Base-by-base conservation (phyloP, 371 early-diverging fungal genomes). In the Cokeromyces recurvatus region DNA sequence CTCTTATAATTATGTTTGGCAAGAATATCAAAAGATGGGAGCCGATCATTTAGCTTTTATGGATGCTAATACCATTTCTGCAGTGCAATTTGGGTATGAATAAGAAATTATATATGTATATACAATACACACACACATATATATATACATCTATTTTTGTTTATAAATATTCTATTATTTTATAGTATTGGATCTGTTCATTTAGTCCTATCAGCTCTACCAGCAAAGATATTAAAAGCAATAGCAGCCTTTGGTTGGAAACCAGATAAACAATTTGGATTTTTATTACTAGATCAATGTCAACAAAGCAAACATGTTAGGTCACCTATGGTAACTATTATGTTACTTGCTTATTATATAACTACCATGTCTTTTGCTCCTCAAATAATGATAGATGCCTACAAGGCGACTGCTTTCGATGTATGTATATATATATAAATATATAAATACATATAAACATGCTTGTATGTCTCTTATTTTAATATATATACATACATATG, bases 151-250 rank as follows among this genome's bases (percentile, higher is more conserved):
- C 3, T 32, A 21, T 2, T 11, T 11, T 8, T 17, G n/a, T 14
- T 29, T n/a, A n/a, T n/a, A n/a, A n/a, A n/a, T n/a, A n/a, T n/a
- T n/a, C n/a, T n/a, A n/a, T n/a, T 35, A 11, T n/a, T 0, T 23
- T 19, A 20, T 52, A 80, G 83, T 11, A 68, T 81, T 48, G 84
- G 81, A 21, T 69, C 84, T 8, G 77, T 79, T 32, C 73, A 84
- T 47, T 58, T 81, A 4, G 76, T 84, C 1, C 59, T 84, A 32
- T 79, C 81, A 2, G 68, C 72, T 15, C 60, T 84, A 40, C 81
- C 84, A 0, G 66, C 73, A 27, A 84, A 84, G 48, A 69, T 81
- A 22, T 60, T 79, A 0, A 71, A 71, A 7, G 68, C 78, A 11
- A 63, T 81, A 14, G 64, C 66, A 14, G 71, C 71, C 1, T 68